These are phyloP conservation scores for Xylogone sp. DNA, from an alignment of 2,329 filamentous ascomycete genomes.

Conservation along the genomic window DNA sequence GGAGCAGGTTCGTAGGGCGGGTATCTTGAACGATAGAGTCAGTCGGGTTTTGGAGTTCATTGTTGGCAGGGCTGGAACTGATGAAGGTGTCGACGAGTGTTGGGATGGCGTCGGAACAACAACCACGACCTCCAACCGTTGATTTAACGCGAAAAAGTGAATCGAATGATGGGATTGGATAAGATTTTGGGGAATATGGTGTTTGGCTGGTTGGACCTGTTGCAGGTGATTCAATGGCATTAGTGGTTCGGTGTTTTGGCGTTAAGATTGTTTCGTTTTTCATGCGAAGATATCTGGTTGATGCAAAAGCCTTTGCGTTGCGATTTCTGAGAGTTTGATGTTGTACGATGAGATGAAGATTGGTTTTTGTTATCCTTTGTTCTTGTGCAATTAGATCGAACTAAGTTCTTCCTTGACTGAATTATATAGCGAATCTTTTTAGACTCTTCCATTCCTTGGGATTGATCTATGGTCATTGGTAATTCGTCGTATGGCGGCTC, in stretches of 20 bases:
- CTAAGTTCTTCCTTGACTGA: no score
- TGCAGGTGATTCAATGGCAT: not conserved
- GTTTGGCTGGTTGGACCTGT: not conserved
- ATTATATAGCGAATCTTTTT: no score
- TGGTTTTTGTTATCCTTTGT: not conserved
- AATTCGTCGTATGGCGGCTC: no score
- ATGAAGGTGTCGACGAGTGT: constrained; percentile 33
- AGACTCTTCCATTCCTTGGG: no score
- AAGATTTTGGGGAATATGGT: not conserved
- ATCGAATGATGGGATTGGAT: not conserved
- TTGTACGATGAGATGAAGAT: not conserved
- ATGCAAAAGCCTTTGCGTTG: not conserved
- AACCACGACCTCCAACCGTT: not conserved
- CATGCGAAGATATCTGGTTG: not conserved
- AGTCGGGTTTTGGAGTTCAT: constrained; percentile 36
- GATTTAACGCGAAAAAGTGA: not conserved
- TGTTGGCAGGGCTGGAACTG: constrained; percentile 34
- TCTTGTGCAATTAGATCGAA: no score
- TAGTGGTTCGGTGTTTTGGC: not conserved
- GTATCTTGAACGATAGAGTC: constrained; percentile 34
- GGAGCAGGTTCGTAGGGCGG: constrained; percentile 22
- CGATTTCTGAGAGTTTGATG: not conserved
- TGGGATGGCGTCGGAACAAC: constrained; percentile 14
- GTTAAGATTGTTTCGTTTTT: not conserved
- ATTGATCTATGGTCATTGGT: no score